Percentiles rank a stretch among this genome's conserved stretches.
Evolutionary conservation across 1,284 basidiomycete genomes (phyloP).

Genomic region (Cerrena zonata): DNA sequence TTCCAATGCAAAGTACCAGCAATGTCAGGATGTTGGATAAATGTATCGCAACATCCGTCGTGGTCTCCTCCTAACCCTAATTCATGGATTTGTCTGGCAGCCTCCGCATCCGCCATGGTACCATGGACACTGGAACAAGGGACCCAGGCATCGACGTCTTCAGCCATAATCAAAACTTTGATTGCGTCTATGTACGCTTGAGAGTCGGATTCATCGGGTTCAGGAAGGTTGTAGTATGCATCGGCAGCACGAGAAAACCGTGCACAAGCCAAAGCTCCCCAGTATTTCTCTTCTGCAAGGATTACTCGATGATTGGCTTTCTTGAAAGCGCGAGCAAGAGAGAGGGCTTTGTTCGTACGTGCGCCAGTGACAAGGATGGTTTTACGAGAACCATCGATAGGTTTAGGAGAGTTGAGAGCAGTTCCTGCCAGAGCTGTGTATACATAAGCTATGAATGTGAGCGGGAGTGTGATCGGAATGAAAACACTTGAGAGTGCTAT

Average conservation of each 20-base stretch:
- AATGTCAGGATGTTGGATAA: conserved; percentile 14
- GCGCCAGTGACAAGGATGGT: conserved; percentile 15
- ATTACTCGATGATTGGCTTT: conserved; percentile 14
- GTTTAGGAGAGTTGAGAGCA: not conserved
- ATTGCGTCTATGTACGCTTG: conserved; percentile 12
- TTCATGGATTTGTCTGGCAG: conserved; percentile 9
- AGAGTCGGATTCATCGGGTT: conserved; percentile 1
- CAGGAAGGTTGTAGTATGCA: conserved; percentile 11
- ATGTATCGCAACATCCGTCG: conserved; percentile 12
- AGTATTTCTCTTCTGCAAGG: conserved; percentile 14
- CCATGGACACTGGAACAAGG: conserved; percentile 16
- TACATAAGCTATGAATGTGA: conserved; percentile 3
- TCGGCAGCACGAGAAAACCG: conserved; percentile 17
- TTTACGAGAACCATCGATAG: not conserved
- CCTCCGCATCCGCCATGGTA: conserved; percentile 15
- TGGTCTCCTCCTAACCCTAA: not conserved
- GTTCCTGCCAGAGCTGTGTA: conserved; percentile 1
- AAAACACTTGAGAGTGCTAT: conserved; percentile 3
- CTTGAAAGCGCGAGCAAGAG: conserved; percentile 16
- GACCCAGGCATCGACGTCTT: conserved; percentile 14
- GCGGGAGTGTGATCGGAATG: conserved; percentile 8
- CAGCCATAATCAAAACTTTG: conserved; percentile 7
- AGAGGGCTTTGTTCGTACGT: conserved; percentile 16
- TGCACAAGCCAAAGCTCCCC: conserved; percentile 11
- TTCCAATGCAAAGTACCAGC: conserved; percentile 15